Percentiles rank a stretch among this genome's conserved stretches.
Conservation (phyloP, 495 filamentous ascomycete species). For the Tuber brumale region DNA sequence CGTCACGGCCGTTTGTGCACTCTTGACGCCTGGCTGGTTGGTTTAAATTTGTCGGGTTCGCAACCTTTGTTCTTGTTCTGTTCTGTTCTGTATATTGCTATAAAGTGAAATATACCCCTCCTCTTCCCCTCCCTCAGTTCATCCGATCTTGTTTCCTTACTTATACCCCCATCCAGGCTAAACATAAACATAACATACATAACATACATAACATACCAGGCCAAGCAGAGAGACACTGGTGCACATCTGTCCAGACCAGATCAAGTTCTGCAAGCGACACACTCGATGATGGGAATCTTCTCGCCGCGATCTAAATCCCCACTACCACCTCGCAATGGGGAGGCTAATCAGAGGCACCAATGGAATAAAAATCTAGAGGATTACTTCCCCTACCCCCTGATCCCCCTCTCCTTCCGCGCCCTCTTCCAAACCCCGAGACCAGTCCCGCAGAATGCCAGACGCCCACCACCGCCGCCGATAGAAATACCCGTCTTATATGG, state of each 20-base stretch:
- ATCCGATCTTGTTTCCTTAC: neutral
- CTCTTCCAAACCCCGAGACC: neutral
- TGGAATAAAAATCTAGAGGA: neutral
- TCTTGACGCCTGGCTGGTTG: neutral
- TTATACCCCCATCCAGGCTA: neutral
- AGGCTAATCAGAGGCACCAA: neutral
- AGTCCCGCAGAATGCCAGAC: neutral
- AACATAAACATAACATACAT: neutral
- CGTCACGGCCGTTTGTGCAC: neutral
- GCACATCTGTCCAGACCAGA: neutral
- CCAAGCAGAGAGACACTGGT: neutral
- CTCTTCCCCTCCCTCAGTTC: neutral
- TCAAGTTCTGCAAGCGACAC: neutral
- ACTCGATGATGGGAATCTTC: neutral
- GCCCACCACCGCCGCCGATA: neutral
- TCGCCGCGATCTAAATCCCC: neutral
- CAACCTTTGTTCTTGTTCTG: neutral
- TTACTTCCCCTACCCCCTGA: neutral
- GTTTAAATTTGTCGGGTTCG: neutral
- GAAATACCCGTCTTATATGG: neutral
- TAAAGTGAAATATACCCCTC: neutral
- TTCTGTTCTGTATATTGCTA: neutral
- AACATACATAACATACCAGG: neutral
- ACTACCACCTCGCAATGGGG: neutral
- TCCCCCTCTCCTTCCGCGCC: neutral